Evolutionary conservation across 768 basidiomycete species (phyloP).

Genomic region (Mycena olivaceomarginata): DNA sequence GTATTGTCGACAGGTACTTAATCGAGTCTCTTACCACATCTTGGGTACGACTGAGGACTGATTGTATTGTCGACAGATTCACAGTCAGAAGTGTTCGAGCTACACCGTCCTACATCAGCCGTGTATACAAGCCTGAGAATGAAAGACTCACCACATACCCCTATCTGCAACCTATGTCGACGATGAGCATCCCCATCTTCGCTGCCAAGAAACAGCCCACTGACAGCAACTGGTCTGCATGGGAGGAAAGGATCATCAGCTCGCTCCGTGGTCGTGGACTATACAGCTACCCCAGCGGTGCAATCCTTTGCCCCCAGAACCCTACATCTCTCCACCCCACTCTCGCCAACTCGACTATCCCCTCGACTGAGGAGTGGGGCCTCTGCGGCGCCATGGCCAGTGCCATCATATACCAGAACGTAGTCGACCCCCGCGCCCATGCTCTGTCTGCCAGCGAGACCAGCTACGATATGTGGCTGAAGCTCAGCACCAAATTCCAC

Average conservation of each 20-base stretch:
- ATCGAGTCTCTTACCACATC: too few relatives aligned
- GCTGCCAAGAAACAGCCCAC: background rate
- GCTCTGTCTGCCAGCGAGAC: background rate
- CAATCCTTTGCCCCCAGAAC: background rate
- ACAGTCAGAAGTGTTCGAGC: too few relatives aligned
- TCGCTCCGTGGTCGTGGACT: too few relatives aligned
- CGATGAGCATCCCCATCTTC: background rate
- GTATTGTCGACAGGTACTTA: too few relatives aligned
- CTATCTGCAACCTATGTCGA: too few relatives aligned
- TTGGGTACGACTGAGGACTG: too few relatives aligned
- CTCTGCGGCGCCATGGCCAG: conserved; percentile 17
- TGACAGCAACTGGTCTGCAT: background rate
- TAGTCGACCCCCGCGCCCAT: conserved; percentile 28
- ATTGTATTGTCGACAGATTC: too few relatives aligned
- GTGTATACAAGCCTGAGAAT: too few relatives aligned
- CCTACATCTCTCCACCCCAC: background rate
- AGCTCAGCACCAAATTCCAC: conserved; percentile 22
- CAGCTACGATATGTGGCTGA: background rate
- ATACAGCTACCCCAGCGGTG: conserved; percentile 16
- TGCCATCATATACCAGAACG: conserved; percentile 34
- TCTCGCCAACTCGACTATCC: conserved; percentile 17
- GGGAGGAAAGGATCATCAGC: background rate
- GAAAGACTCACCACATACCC: too few relatives aligned
- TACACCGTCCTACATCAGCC: too few relatives aligned
- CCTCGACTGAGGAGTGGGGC: conserved; percentile 28